Evolutionary conservation across 2,329 filamentous ascomycete genomes (phyloP), one percentile per base, ranked within the genome.

Genomic region (Verticillium dahliae): DNA sequence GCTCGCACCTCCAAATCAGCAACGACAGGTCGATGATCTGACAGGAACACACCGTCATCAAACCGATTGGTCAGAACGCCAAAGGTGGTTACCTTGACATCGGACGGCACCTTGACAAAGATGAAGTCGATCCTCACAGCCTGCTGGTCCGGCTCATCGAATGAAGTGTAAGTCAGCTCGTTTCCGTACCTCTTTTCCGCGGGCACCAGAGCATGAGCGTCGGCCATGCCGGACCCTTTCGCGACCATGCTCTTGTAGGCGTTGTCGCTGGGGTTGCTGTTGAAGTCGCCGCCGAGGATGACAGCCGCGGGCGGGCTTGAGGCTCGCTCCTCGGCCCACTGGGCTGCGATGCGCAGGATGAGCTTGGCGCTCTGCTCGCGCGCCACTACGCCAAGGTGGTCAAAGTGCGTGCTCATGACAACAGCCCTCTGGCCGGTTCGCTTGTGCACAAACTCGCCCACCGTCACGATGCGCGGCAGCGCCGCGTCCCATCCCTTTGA

Each of bases 401-500:
- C 83, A 15, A 84, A 76, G 67, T 85, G 82, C 6, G 82, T 85
- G 67, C 78, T 80, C 72, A 82, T 74, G 15, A 77, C 78, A 2
- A 81, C 73, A 6, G 84, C 60, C 11, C 66, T 68, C 27, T 67
- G 70, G 11, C 73, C 72, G n/a, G 75, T 77, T 18, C 65, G 63
- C 14, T 64, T 61, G 64, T 83, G 79, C 56, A 70, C 60, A 64
- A 84, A 80, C 3, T 73, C 72, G 3, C 75, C 81, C 9, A 81
- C 74, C 0, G 81, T 84, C 9, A 81, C 71, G 50, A 84, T 80
- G 0, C 82, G 76, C 3, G 78, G 73, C 9, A 69, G 65, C 5
- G 69, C 70, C 5, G 76, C 76, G 54, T 76, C 75, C 87, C 87
- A 90, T 39, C 85, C 84, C 64, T 81, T 85, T 0, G 80, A 85